Evolutionary conservation across 1,139 yeast genomes (phyloP), one percentile per base, ranked within the genome.

Genomic region (Barnettozyma hawaiiensis): DNA sequence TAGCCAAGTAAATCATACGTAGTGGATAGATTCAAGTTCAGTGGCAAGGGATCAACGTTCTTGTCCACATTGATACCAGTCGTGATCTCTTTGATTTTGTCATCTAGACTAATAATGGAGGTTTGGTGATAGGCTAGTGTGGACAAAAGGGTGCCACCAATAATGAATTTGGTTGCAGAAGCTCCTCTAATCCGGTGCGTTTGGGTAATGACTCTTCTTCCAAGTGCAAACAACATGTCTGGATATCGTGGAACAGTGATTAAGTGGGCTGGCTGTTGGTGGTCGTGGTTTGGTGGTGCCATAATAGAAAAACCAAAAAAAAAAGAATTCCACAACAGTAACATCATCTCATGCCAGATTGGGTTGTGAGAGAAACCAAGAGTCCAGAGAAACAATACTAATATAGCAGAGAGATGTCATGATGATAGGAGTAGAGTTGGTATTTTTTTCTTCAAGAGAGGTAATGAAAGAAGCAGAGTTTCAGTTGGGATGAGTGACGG

Each of bases 1-100:
- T 76, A 73, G 0, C 96, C 97, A 11, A 92, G 56, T 37, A 89
- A 32, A 1, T 46, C 47, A 24, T 52, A 54, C 0, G 37, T n/a
- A 0, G 56, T 53, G 0, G 49, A 20, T 1, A 47, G 34, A 2
- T 35, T 36, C 1, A 55, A 7, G 1, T 18, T 40, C 0, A 29
- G 21, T 6, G 60, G 60, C 2, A 55, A 6, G 7, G 60, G 57
- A 31, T 52, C 57, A n/a, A 55, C 57, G 9, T 42, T 47, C 7
- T 51, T 53, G 26, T 54, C 57, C 7, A 53, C 53, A 7, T 42
- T 37, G 8, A 55, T 36, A 2, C 43, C 32, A 5, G 24, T n/a
- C 1, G 22, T 4, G 3, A 9, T 10, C 16, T 45, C 45, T 7
- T 35, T 35, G 19, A 40, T 12, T 16, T 34, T 40, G 14, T 45